phyloP scores from a whole-genome alignment of 2,329 filamentous ascomycete genomes.

The Bipolaris sorokiniana region DNA sequence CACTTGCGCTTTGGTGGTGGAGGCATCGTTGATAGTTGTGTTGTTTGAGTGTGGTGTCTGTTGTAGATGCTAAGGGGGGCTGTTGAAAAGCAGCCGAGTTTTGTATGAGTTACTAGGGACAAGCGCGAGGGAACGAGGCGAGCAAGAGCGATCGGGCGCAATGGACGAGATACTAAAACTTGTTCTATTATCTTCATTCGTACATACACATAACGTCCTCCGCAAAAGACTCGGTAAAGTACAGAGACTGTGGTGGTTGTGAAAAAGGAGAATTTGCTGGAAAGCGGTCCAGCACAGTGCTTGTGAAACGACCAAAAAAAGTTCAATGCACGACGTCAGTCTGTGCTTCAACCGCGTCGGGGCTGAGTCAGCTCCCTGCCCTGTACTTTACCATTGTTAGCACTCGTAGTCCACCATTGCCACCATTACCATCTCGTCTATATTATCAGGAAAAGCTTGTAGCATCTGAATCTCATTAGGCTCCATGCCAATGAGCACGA shows the following conservation, averaged over 20 bases:
- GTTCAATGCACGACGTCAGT: constrained; percentile 15
- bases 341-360: constrained; percentile 7
- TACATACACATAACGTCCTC: constrained; percentile 28
- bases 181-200: constrained; percentile 33
- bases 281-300: not conserved
- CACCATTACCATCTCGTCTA: too few species aligned
- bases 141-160: constrained; percentile 27
- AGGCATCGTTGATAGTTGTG: constrained; percentile 23
- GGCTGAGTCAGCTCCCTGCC: constrained; percentile 6
- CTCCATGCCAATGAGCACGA: too few species aligned
- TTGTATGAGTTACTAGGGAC: constrained; percentile 30
- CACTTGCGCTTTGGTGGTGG: constrained; percentile 37
- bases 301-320: constrained; percentile 12
- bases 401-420: not conserved
- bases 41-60: constrained; percentile 17
- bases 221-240: constrained; percentile 16
- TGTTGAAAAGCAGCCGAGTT: constrained; percentile 17
- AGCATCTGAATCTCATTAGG: too few species aligned
- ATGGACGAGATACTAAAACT: constrained; percentile 29
- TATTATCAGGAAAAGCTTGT: not conserved
- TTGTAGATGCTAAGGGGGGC: constrained; percentile 19
- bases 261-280: not conserved
- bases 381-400: too few species aligned
- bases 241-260: constrained; percentile 9
- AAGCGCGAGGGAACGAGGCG: constrained; percentile 21